A percentile compares a stretch with the other conserved stretches of the same genome.
phyloP scores from a whole-genome alignment of 1,284 basidiomycete species.

The Neonothopanus nambi region DNA sequence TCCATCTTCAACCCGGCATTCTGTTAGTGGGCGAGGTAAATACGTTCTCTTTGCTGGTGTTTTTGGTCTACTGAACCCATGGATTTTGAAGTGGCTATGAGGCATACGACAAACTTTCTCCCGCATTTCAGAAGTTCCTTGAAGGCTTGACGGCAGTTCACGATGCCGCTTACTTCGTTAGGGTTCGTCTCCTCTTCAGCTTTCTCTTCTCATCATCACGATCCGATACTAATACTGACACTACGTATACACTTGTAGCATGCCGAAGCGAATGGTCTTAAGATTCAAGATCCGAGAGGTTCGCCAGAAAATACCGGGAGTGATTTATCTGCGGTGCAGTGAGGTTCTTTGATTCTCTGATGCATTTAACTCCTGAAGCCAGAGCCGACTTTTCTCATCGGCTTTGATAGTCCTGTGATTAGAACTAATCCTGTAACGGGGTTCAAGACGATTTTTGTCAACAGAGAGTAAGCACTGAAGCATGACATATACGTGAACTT shows the following conservation, averaged over 20 bases:
- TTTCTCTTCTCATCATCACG: not conserved
- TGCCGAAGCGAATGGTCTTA: slow-evolving; percentile 26
- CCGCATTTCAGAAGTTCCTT: slow-evolving; percentile 54
- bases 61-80: not conserved
- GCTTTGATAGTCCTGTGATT: slow-evolving; percentile 41
- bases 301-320: slow-evolving; percentile 60
- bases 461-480: slow-evolving; percentile 39
- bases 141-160: slow-evolving; percentile 64
- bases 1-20: slow-evolving; percentile 22
- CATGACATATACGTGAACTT: not conserved
- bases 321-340: slow-evolving; percentile 58
- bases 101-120: slow-evolving; percentile 64
- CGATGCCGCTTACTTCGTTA: slow-evolving; percentile 51
- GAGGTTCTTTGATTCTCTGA: slow-evolving; percentile 19
- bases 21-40: slow-evolving; percentile 39
- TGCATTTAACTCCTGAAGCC: not conserved
- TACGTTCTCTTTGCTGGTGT: not conserved
- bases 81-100: slow-evolving; percentile 48
- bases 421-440: slow-evolving; percentile 65
- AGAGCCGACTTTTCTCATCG: not conserved
- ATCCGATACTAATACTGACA: not conserved
- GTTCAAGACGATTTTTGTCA: slow-evolving; percentile 67
- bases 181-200: slow-evolving; percentile 27
- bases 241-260: slow-evolving; percentile 28
- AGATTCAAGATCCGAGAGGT: slow-evolving; percentile 46